Evolutionary conservation across 495 filamentous ascomycete species (phyloP).

Genomic region (Aspergillus steynii): DNA sequence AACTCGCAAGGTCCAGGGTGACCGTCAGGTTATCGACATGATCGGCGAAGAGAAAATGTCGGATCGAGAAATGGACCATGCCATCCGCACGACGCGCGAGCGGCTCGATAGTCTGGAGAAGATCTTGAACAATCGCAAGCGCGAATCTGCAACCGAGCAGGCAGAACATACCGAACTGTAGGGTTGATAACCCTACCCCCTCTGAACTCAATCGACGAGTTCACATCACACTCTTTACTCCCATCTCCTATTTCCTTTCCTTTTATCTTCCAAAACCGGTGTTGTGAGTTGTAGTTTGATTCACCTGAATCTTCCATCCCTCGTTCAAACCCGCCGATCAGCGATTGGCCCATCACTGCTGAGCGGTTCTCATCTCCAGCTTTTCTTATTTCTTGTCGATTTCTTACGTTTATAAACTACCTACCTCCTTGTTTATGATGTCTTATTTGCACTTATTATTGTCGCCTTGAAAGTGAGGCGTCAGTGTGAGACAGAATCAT

Average conservation of each 20-base stretch:
- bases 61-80: conserved; percentile 78
- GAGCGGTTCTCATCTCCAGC: conserved; percentile 3
- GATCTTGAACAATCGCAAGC: conserved; percentile 62
- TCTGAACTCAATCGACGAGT: not conserved
- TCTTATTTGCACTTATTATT: not conserved
- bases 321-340: conserved; percentile 8
- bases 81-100: conserved; percentile 83
- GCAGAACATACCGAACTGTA: conserved; percentile 19
- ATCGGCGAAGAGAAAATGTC: conserved; percentile 71
- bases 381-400: conserved; percentile 18
- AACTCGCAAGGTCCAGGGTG: conserved; percentile 26
- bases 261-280: not conserved
- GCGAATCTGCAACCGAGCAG: conserved; percentile 1
- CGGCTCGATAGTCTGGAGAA: conserved; percentile 71
- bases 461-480: not conserved
- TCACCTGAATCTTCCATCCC: not conserved
- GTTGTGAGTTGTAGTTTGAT: not conserved
- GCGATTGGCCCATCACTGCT: conserved; percentile 7
- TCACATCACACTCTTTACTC: not conserved
- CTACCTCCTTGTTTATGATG: not conserved
- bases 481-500: not conserved
- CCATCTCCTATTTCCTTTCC: not conserved
- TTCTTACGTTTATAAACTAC: conserved; percentile 6
- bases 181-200: not conserved
- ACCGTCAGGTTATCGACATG: conserved; percentile 42